Evolutionary conservation across 2,329 filamentous ascomycete species (phyloP), one percentile per base, ranked within the genome.

Genomic region (Nemania bipapillata): DNA sequence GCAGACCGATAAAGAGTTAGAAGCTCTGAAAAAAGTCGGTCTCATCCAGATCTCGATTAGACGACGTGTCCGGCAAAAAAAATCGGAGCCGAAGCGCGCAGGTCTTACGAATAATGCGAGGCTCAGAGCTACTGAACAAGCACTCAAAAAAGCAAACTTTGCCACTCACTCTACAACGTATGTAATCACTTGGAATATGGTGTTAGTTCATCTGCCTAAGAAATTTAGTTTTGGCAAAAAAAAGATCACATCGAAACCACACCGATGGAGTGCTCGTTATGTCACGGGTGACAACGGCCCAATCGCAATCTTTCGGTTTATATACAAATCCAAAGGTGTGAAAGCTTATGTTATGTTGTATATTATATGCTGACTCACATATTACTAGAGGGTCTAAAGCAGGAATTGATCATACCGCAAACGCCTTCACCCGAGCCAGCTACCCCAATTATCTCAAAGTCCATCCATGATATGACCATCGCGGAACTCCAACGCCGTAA

Each of bases 321-420:
- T 77, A 17, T 81, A 81, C 53, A 74, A 77, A 50, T 80, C 79
- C 1, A 69, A 65, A 74, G 78, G 75, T 75, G 72, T 8, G 64
- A 22, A 42, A 52, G 8, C 11, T 32, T 30, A 12, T 35, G 20
- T 15, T 20, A 2, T 26, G n/a, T 11, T 3, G 7, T 26, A 26
- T n/a, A 42, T 45, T 32, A 20, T 45, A 52, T 22, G 5, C 11
- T 4, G 53, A n/a, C 53, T 22, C 24, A 57, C 24, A 55, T 49
- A 30, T 17, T 2, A 9, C 0, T 40, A 80, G 77, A 78, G 22
- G 74, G 76, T 3, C 66, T 81, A 1, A 75, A 75, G 59, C 65
- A 70, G 3, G 74, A 77, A 55, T 60, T 77, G 55, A 71, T 80
- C 20, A 74, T 80, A 40, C 75, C 76, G 45, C 76, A 76, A 47